Percentiles rank a stretch among this genome's conserved stretches.
phyloP scores from a whole-genome alignment of 108 stramenopile genomes.

The Cyclotella cryptica region DNA sequence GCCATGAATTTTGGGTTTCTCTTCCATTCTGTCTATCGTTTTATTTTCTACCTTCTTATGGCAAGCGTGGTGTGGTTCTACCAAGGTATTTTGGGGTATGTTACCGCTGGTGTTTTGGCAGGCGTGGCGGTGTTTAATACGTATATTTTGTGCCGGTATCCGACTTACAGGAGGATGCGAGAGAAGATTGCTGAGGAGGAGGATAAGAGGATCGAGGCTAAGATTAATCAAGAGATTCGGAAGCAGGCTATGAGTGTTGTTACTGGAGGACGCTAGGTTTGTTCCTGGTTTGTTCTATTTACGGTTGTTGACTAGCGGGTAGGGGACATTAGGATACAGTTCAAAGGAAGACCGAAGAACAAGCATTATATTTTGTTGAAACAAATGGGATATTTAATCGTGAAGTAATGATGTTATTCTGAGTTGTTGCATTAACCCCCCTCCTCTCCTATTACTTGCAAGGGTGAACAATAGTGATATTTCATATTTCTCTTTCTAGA shows the following conservation, averaged over 20 bases:
- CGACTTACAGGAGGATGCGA: slow-evolving; percentile 78
- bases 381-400: no score
- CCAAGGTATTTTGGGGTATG: slow-evolving; percentile 61
- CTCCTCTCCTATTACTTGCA: no score
- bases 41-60: slow-evolving; percentile 82
- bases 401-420: no score
- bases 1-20: slow-evolving; percentile 92
- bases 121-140: slow-evolving; percentile 84
- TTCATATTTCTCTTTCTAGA: no score
- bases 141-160: slow-evolving; percentile 82
- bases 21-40: slow-evolving; percentile 81
- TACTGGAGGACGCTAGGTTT: slow-evolving; percentile 25
- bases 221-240: slow-evolving; percentile 83
- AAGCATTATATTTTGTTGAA: no score
- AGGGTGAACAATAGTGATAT: no score
- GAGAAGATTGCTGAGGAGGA: slow-evolving; percentile 90
- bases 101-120: slow-evolving; percentile 58
- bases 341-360: no score
- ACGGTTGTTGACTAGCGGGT: not conserved
- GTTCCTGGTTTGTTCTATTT: not conserved
- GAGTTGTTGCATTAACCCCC: no score
- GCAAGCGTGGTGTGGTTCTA: slow-evolving; percentile 73
- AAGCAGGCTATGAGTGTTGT: slow-evolving; percentile 72
- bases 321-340: not conserved
- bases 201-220: slow-evolving; percentile 86